Conservation (phyloP, 1,284 basidiomycete genomes). For the Trichosporon coremiiforme region DNA sequence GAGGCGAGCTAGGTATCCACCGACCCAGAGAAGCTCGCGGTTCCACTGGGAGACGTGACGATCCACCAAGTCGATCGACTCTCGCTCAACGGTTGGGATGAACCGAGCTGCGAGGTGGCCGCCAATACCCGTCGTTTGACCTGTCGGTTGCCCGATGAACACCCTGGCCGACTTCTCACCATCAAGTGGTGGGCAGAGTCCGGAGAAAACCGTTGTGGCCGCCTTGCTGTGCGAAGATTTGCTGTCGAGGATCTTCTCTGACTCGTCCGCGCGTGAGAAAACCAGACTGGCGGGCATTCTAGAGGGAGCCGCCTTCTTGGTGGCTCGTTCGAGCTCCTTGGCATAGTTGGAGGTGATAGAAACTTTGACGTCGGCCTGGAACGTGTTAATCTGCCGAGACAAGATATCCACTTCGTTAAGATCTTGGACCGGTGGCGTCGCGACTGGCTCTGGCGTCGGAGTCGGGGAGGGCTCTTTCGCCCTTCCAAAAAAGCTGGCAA, state of each 20-base stretch:
- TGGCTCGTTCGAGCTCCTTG: constrained; percentile 81
- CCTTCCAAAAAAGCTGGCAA: constrained; percentile 60
- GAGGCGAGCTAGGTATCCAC: constrained; percentile 72
- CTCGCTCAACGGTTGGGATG: constrained; percentile 95
- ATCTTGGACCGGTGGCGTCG: constrained; percentile 58
- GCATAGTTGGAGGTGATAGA: constrained; percentile 71
- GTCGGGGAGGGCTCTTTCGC: constrained; percentile 54
- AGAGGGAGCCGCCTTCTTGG: constrained; percentile 89
- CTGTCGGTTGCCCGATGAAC: constrained; percentile 59
- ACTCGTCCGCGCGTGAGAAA: constrained; percentile 85
- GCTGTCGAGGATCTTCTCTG: constrained; percentile 64
- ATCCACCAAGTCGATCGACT: constrained; percentile 85
- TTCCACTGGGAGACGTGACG: constrained; percentile 62
- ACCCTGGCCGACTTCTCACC: constrained; percentile 57
- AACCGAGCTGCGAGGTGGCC: constrained; percentile 90
- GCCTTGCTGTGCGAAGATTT: constrained; percentile 65
- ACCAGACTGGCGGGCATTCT: constrained; percentile 80
- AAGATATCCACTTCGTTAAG: constrained; percentile 64
- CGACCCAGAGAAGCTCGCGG: constrained; percentile 78
- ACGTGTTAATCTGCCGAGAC: constrained; percentile 76
- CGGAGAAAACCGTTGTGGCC: constrained; percentile 78
- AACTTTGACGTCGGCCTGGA: constrained; percentile 78
- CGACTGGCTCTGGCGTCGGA: constrained; percentile 56
- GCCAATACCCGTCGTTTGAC: constrained; percentile 90
- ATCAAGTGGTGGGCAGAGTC: constrained; percentile 77